phyloP scores from a whole-genome alignment of 2,329 filamentous ascomycete species.

The Aspergillus aculeatus region DNA sequence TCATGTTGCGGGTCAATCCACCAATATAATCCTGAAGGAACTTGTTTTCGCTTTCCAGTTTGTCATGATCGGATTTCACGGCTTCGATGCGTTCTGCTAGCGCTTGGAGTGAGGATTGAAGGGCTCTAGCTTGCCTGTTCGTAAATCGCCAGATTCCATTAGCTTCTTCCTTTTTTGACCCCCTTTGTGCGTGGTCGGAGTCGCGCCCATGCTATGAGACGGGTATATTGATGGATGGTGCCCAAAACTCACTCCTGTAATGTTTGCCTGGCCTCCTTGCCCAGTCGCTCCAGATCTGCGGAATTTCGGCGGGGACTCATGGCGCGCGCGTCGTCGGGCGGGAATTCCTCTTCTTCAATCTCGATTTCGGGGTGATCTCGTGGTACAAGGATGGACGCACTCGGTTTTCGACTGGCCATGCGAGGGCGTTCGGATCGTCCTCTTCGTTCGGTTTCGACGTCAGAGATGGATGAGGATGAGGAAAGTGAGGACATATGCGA shows the following conservation, averaged over 20 bases:
- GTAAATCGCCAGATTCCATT: neutral
- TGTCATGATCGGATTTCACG: constrained; percentile 91
- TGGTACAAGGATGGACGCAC: constrained; percentile 78
- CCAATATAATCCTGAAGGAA: constrained; percentile 98
- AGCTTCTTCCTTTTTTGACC: neutral
- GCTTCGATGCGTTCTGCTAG: constrained; percentile 93
- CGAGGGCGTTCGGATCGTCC: constrained; percentile 60
- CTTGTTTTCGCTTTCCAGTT: constrained; percentile 93
- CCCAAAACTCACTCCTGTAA: constrained; percentile 57
- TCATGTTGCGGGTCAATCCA: constrained; percentile 77
- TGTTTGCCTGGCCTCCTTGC: constrained; percentile 71
- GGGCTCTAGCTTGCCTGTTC: constrained; percentile 75
- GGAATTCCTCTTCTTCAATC: constrained; percentile 71
- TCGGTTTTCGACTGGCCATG: constrained; percentile 72
- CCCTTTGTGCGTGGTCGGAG: no score
- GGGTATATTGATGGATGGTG: neutral
- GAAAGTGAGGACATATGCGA: constrained; percentile 42
- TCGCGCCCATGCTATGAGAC: neutral
- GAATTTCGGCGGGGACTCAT: constrained; percentile 93
- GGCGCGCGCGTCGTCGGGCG: constrained; percentile 82
- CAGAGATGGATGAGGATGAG: constrained; percentile 50
- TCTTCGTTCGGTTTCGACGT: constrained; percentile 46
- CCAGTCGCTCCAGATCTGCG: constrained; percentile 84
- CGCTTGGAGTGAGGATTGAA: constrained; percentile 85
- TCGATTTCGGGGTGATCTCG: constrained; percentile 73